phyloP scores from a whole-genome alignment of 257 asterid genomes.

The Scutellaria minor region DNA sequence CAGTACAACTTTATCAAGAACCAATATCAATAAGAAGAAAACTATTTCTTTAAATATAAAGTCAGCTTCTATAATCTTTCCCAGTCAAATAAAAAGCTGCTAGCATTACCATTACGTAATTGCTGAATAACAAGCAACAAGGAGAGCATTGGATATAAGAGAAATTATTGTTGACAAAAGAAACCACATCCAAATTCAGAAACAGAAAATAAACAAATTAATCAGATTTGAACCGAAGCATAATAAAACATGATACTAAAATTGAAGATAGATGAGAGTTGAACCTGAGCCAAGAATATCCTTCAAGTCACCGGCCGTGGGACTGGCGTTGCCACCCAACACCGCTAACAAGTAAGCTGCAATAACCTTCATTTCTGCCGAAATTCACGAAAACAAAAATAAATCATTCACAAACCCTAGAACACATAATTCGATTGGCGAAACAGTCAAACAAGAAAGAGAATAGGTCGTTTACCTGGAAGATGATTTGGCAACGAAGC shows the following conservation, averaged over 20 bases:
- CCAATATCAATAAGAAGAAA: not conserved
- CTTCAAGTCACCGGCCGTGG: slow-evolving; percentile 49
- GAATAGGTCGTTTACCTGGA: slow-evolving; percentile 26
- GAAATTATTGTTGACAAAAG: too few relatives aligned
- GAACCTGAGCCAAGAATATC: slow-evolving; percentile 49
- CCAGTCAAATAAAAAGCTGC: not conserved
- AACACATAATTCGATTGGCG: not conserved
- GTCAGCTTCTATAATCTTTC: not conserved
- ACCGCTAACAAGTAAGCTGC: slow-evolving; percentile 62
- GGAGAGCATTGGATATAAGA: too few relatives aligned
- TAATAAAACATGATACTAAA: too few relatives aligned
- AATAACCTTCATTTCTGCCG: slow-evolving; percentile 49
- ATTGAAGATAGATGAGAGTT: not conserved
- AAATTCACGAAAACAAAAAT: not conserved
- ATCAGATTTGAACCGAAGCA: not conserved
- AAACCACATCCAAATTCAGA: not conserved
- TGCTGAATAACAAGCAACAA: too few relatives aligned
- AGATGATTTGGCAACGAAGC: not conserved
- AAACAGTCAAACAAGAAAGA: not conserved
- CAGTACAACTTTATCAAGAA: not conserved
- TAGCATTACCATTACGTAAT: not conserved
- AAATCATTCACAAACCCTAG: not conserved
- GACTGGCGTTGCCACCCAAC: slow-evolving; percentile 53
- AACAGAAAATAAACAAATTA: not conserved
- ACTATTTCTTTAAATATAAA: too few relatives aligned